Evolutionary conservation across 164 flowering plant species (phyloP), one percentile per base, ranked within the genome.

Genomic region (Kingdonia uniflora): DNA sequence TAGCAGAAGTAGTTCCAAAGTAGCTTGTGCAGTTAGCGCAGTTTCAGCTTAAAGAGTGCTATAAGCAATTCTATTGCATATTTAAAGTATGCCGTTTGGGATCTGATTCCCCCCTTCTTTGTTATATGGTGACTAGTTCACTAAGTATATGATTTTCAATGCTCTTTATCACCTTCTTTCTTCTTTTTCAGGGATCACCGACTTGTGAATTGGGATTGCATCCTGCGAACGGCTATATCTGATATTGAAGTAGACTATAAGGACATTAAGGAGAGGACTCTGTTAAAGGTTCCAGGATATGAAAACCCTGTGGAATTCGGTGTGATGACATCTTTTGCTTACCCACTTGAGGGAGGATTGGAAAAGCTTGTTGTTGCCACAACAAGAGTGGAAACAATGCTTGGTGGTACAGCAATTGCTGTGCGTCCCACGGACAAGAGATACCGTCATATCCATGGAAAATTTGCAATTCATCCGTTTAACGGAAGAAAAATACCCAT

Each of bases 361-460:
- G 87, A 86, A 17, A 87, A 88, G 57, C 81, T 88, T 67, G 82
- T 92, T 55, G 99, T 92, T 52, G 97, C 99, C 26, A 92, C 99
- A 42, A 92, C 99, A 16, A 69, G 99, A 70, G 85, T 92, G 64
- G 99, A 92, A 71, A 92, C 99, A 19, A 88, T 92, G 97, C 82
- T 88, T 39, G 97, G 99, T 61, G 99, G 88, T 71, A 92, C 97
- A 19, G 97, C 97, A 19, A 81, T 92, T 72, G 99, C 95, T 29
- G 55, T 92, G 26, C 99, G 88, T 71, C 97, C 97, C 25, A 74
- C 81, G 38, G 99, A 92, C 66, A 20, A 64, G 45, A 76, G 95
- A 67, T 88, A 92, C 72, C 70, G 29, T 26, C 78, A 80, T 58
- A 69, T 84, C 60, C 96, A 86, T 75, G 88, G 92, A 42, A 89